Base-by-base conservation (phyloP, 2,329 filamentous ascomycete genomes). In the Scedosporium aurantiacum region DNA sequence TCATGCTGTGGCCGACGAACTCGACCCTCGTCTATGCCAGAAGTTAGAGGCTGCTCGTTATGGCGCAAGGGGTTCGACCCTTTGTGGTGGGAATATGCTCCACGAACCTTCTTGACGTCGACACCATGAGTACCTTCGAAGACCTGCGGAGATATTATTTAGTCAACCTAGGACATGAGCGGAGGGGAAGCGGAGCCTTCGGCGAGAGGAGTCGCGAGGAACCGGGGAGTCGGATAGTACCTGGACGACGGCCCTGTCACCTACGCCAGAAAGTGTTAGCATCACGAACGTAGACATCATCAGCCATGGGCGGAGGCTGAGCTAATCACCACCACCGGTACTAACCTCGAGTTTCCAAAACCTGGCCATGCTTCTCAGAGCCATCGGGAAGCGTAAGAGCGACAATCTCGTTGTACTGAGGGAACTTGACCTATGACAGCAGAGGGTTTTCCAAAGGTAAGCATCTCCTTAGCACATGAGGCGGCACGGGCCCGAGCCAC, bases 121-220 rank as follows among this genome's bases (percentile, higher is more conserved):
- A 99, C 94, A 73, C 94, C 94, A 56, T 92, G 79, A 65, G 94
- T 99, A 69, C 94, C 94, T 78, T 99, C 94, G 74, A 99, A 99
- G 68, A 97, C 92, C 89, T 60, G 50, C 40, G 18, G 23, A 27
- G n/a, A 55, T 7, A 43, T n/a, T 16, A 23, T 23, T 58, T 43
- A 58, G 37, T n/a, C 45, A 50, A 50, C n/a, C 16, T 2, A 16
- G 50, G 52, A 25, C 25, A 16, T 56, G 32, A 14, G 21, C 25
- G 52, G 52, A 25, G 14, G 25, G 12, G 10, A 58, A 7, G 28
- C 28, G 7, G 21, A 43, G 18, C 21, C 5, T 12, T 41, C 40
- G 32, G 12, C 18, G 7, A 14, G n/a, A 16, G 16, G 28, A 54
- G 50, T 28, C 23, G 6, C 8, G 28, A 37, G 12, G 55, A 10